Evolutionary conservation across 2,329 filamentous ascomycete genomes (phyloP), one percentile per base, ranked within the genome.

Genomic region (Stylonectria norvegica): DNA sequence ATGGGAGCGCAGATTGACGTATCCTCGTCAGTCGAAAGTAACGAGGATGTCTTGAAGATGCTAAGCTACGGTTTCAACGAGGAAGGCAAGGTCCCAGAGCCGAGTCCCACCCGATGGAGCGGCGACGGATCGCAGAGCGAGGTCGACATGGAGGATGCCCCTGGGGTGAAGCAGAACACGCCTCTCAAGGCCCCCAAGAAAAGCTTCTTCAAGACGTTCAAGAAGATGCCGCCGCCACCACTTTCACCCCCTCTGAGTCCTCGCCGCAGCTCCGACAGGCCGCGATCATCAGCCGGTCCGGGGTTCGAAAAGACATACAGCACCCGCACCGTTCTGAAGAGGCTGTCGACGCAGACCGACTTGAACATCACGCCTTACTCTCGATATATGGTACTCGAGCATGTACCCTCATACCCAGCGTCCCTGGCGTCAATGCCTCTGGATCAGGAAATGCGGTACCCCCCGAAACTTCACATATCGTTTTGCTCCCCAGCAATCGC

Each of bases 1-100:
- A 64, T 83, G 12, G 76, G 75, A 1, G 76, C 70, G 0, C 75
- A 81, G 45, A 69, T 81, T 36, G 75, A 82, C 46, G 71, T 78
- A 11, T 78, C 76, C 0, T 73, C 74, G 3, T 71, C 70, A 0
- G 66, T 80, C 22, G 69, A 71, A 40, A 70, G 64, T 35, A 65
- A 66, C 20, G 66, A 68, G 4, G 77, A 80, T 43, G 65, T 80
- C 5, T 45, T 81, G 31, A 66, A 65, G 5, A 61, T 78, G 5
- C 53, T 81, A 11, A 70, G 62, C 20, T 64, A 61, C n/a, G 60
- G 67, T 11, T 7, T 14, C 8, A 17, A 14, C 0, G 55, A 57
- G 16, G 52, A 56, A 17, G 53, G 53, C 3, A 55, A 45, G 33
- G n/a, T 20, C 1, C 27, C 27, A 0, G 45, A 48, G 4, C 43